Evolutionary conservation across 768 basidiomycete species (phyloP), one percentile per base, ranked within the genome.

Genomic region (Leccinum fibrillosum): DNA sequence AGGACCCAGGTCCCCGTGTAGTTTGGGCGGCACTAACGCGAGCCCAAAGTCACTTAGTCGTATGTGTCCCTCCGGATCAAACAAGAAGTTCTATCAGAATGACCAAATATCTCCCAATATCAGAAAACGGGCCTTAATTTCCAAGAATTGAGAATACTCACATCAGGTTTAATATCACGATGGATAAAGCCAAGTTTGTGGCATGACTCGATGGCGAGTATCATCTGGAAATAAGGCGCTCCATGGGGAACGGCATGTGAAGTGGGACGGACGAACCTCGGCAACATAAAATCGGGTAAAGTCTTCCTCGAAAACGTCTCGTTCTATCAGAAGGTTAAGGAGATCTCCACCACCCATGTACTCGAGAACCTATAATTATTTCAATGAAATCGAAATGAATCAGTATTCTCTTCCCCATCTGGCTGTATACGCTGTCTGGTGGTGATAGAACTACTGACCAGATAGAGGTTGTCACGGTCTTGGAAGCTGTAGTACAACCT

Each of bases 321-420:
- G 78, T 75, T 97, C 92, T 66, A 98, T 96, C 70, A 98, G 81
- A 65, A 98, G 85, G 74, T 97, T 97, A 55, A 99, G 85, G 65
- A 98, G 86, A 78, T 98, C 95, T 57, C 95, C 93, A 56, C 94
- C 94, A 61, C 94, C 93, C 92, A 96, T 96, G 74, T 88, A 97
- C 70, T 96, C 91, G 49, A 96, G 82, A 52, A 95, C 84, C 91
- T 92, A 76, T 65, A 69, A 68, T 69, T 67, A 61, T 60, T 64
- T 65, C 44, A 55, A 75, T 82, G 80, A 85, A 83, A 82, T 81
- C 79, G 71, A 81, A 77, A 83, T 83, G 78, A 78, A 78, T 78
- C 71, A 77, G 72, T 59, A 61, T 69, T 71, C 53, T 69, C 53
- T 69, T 59, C 67, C 69, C 66, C 57, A 62, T 65, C 57, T 8